A percentile compares a stretch with the other conserved stretches of the same genome.
These are phyloP conservation scores for Gentiana straminea DNA, from an alignment of 257 asterid genomes.

Conservation along the genomic window DNA sequence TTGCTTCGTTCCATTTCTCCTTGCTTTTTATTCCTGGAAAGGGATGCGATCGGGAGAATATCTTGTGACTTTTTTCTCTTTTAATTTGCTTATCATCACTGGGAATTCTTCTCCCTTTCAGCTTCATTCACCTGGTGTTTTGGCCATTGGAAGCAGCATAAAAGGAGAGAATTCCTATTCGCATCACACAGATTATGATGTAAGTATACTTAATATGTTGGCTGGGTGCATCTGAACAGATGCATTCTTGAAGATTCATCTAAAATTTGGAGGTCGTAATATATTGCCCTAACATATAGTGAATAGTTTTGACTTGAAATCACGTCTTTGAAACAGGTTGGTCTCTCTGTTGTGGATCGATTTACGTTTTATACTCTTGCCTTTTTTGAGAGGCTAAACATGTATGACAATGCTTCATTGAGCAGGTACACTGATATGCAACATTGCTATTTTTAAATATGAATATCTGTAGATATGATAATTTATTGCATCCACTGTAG, in stretches of 20 bases:
- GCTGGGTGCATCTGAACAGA: neutral
- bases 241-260: neutral
- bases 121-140: slow-evolving; percentile 97
- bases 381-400: slow-evolving; percentile 91
- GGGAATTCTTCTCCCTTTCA: slow-evolving; percentile 19
- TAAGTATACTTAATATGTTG: slow-evolving; percentile 26
- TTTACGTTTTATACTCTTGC: slow-evolving; percentile 93
- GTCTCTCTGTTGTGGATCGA: slow-evolving; percentile 93
- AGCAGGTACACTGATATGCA: slow-evolving; percentile 44
- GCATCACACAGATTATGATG: slow-evolving; percentile 90
- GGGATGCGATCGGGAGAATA: neutral
- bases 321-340: slow-evolving; percentile 48
- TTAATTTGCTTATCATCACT: neutral
- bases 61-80: neutral
- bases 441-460: too few relatives aligned
- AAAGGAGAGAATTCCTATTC: slow-evolving; percentile 97
- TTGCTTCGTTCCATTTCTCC: neutral
- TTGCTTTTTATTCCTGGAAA: neutral
- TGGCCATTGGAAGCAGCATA: slow-evolving; percentile 97
- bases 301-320: too few relatives aligned
- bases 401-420: slow-evolving; percentile 84
- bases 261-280: too few relatives aligned
- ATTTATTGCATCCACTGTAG: too few relatives aligned
- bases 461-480: too few relatives aligned
- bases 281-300: too few relatives aligned